Percentiles rank a stretch among this genome's conserved stretches.
phyloP scores from a whole-genome alignment of 768 basidiomycete species.

The Rhizopogon roseolus region DNA sequence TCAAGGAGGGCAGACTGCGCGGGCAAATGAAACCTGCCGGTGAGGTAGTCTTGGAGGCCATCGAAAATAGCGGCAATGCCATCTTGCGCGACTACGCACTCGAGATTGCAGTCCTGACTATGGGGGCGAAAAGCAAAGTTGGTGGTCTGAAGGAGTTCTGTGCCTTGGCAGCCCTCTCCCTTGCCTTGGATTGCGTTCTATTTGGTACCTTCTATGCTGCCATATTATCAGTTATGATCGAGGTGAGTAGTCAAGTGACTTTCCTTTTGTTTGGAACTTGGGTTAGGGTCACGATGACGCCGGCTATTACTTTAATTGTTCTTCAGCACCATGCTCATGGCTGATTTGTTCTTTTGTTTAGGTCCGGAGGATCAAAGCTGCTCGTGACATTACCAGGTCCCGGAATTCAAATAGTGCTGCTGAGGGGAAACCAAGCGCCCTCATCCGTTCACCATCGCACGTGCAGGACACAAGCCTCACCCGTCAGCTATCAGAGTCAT shows the following conservation, averaged over 20 bases:
- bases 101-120: conserved; percentile 83
- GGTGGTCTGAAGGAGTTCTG: conserved; percentile 92
- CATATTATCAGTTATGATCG: conserved; percentile 92
- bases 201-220: conserved; percentile 89
- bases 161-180: conserved; percentile 84
- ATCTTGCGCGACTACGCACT: conserved; percentile 92
- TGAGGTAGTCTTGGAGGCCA: conserved; percentile 79
- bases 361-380: conserved; percentile 69
- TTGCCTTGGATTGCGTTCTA: conserved; percentile 82
- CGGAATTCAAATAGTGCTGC: conserved; percentile 23
- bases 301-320: neutral
- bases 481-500: conserved; percentile 22
- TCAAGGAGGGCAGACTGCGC: conserved; percentile 32
- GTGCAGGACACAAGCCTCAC: conserved; percentile 13
- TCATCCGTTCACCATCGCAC: conserved; percentile 18
- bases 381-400: conserved; percentile 44
- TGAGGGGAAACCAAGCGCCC: conserved; percentile 27
- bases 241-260: conserved; percentile 46
- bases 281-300: conserved; percentile 9
- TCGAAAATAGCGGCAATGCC: conserved; percentile 70
- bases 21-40: conserved; percentile 69
- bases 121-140: conserved; percentile 85
- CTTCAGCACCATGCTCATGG: conserved; percentile 4
- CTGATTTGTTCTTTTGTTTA: conserved; percentile 21
- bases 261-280: neutral